Evolutionary conservation across 306 rosid species (phyloP).

Genomic region (Gynostemma pentaphyllum): DNA sequence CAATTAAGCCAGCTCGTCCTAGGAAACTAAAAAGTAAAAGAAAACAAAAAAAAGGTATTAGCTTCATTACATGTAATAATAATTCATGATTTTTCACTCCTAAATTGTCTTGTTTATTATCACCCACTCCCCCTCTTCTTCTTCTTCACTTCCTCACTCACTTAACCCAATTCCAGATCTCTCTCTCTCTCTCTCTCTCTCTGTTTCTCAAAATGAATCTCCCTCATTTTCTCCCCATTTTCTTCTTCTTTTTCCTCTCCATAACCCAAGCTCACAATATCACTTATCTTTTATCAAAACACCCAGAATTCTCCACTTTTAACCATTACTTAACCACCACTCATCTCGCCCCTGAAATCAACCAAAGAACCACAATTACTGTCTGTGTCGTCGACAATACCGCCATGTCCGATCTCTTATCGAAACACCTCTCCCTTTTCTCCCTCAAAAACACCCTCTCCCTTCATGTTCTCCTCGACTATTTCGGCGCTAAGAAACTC

Average conservation of each 20-base stretch:
- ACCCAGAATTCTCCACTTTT: conserved; percentile 74
- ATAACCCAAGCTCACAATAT: conserved; percentile 7
- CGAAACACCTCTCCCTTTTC: conserved; percentile 39
- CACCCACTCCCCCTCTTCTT: too few species aligned
- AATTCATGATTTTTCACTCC: too few species aligned
- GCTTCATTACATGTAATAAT: too few species aligned
- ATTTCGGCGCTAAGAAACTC: conserved; percentile 84
- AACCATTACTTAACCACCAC: conserved; percentile 63
- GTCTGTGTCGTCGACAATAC: conserved; percentile 78
- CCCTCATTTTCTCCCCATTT: neutral
- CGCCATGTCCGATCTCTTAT: conserved; percentile 58
- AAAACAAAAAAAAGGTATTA: too few species aligned
- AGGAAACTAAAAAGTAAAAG: too few species aligned
- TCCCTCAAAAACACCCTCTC: conserved; percentile 77
- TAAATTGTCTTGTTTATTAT: too few species aligned
- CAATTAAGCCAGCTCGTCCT: too few species aligned
- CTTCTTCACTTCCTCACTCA: too few species aligned
- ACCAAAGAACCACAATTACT: conserved; percentile 54
- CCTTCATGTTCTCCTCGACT: conserved; percentile 82
- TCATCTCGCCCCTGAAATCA: conserved; percentile 66
- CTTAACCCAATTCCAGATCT: too few species aligned
- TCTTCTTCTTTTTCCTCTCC: neutral
- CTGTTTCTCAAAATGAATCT: too few species aligned
- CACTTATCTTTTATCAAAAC: conserved; percentile 30
- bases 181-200: too few species aligned